Percentiles rank a stretch among this genome's conserved stretches.
Evolutionary conservation across 371 early-diverging fungal genomes (phyloP).

Genomic region (Mortierella sp.): DNA sequence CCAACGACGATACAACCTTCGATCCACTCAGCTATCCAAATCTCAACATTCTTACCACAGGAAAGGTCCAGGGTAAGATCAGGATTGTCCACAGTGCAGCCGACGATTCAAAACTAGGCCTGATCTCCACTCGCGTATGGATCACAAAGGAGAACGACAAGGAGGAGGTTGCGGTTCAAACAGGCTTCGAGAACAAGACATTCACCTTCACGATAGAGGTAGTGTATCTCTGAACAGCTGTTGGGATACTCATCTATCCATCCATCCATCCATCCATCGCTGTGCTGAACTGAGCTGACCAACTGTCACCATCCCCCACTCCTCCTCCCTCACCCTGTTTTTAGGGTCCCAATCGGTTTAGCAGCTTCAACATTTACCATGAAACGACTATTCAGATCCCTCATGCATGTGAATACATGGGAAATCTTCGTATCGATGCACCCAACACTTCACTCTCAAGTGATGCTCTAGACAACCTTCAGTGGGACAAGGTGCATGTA

Average conservation of each 20-base stretch:
- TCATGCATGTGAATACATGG: conserved; percentile 17
- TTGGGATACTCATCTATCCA: neutral
- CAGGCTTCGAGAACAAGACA: conserved; percentile 28
- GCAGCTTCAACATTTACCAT: conserved; percentile 41
- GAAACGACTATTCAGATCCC: conserved; percentile 47
- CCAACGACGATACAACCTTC: conserved; percentile 42
- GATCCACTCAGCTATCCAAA: conserved; percentile 39
- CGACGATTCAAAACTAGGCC: conserved; percentile 27
- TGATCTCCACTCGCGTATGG: conserved; percentile 48
- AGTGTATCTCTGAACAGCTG: neutral
- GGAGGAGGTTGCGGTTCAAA: conserved; percentile 26
- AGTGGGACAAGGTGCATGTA: conserved; percentile 18
- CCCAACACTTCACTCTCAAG: conserved; percentile 43
- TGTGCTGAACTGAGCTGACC: no score
- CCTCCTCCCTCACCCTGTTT: neutral
- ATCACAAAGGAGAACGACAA: conserved; percentile 47
- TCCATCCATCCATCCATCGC: neutral
- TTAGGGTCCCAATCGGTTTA: conserved; percentile 40
- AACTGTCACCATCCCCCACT: neutral
- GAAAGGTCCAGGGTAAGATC: conserved; percentile 48
- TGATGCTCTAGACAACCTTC: conserved; percentile 22
- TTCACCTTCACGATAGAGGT: conserved; percentile 35
- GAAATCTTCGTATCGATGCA: conserved; percentile 18
- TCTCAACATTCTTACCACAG: conserved; percentile 26
- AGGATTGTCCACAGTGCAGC: conserved; percentile 31